These are phyloP conservation scores for Capsella rubella DNA, from an alignment of 441 rosid genomes.

Conservation along the genomic window DNA sequence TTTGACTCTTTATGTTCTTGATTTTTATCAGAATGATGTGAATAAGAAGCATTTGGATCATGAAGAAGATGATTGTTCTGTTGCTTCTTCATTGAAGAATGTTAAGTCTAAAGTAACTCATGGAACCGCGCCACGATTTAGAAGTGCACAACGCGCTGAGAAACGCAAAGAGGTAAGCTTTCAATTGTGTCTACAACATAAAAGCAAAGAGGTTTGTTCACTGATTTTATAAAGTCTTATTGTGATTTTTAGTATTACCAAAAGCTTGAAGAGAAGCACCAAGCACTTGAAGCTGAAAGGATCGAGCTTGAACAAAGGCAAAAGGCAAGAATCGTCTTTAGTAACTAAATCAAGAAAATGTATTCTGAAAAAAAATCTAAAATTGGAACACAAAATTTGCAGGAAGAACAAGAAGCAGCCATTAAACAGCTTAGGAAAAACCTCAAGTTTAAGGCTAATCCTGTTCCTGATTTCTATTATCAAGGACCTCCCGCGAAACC, in stretches of 20 bases:
- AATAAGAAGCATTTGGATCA: conserved; percentile 60
- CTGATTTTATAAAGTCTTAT: background rate
- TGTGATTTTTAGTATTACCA: conserved; percentile 53
- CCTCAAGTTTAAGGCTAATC: conserved; percentile 88
- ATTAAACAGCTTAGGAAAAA: conserved; percentile 86
- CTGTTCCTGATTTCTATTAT: conserved; percentile 92
- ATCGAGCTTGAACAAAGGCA: conserved; percentile 76
- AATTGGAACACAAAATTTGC: conserved; percentile 9
- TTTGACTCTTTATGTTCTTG: conserved; percentile 13
- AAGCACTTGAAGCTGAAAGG: conserved; percentile 79
- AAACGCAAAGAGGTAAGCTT: conserved; percentile 79
- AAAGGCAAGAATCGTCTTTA: conserved; percentile 53
- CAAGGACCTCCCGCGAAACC: conserved; percentile 85
- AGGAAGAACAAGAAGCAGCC: conserved; percentile 99
- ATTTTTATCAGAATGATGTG: conserved; percentile 40
- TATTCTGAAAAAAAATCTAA: background rate
- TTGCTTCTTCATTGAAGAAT: conserved; percentile 80
- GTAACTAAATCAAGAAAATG: conserved; percentile 13
- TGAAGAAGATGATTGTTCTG: conserved; percentile 85
- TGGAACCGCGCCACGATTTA: conserved; percentile 88
- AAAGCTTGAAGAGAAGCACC: conserved; percentile 84
- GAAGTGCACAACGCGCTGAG: conserved; percentile 77
- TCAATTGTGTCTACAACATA: conserved; percentile 22
- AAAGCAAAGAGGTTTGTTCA: conserved; percentile 75
- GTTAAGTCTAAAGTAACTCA: conserved; percentile 69